Evolutionary conservation across 176 grass and related monocot species (phyloP), one percentile per base, ranked within the genome.

Genomic region (Ananas comosus): DNA sequence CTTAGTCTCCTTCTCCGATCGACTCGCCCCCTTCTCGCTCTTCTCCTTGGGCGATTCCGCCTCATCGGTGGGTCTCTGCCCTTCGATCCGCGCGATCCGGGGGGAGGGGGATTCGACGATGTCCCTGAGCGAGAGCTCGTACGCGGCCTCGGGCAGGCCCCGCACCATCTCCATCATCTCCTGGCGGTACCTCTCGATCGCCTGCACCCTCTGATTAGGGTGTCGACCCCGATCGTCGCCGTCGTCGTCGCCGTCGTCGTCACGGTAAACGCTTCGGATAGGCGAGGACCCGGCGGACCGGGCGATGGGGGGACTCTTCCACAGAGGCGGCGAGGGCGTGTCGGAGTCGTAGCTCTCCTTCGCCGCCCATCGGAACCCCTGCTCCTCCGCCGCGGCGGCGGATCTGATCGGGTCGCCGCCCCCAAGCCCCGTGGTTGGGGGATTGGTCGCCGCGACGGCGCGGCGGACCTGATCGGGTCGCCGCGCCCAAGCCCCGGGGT

Each of bases 111-210:
- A 14, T 68, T 92, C 89, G 63, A 97, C 93, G 70, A 97, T 85
- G 83, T 97, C 93, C 51, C 86, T 88, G 68, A 97, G 83, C 7
- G 93, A 83, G 66, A 97, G 86, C 81, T 97, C 93, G 65, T 89
- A 92, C 0, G 71, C 77, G 14, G 68, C 56, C 77, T 92, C 89
- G 0, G 94, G 89, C 67, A 93, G 68, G 11, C 73, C 84, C 23
- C 80, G 90, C 18, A 90, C 89, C 65, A 90, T 77, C 48, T 97
- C 89, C 21, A 90, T 72, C 89, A 90, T 90, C 82, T 93, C 84
- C 77, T 88, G 85, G 54, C 87, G 80, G 77, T 90, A 91, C 12
- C 77, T 71, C 2, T 79, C 86, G 67, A 97, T 92, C 24, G 75
- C 81, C 76, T 84, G 80, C 27, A 74, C 69, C 49, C 80, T 64